Evolutionary conservation across 306 rosid genomes (phyloP).

Genomic region (Delonix regia): DNA sequence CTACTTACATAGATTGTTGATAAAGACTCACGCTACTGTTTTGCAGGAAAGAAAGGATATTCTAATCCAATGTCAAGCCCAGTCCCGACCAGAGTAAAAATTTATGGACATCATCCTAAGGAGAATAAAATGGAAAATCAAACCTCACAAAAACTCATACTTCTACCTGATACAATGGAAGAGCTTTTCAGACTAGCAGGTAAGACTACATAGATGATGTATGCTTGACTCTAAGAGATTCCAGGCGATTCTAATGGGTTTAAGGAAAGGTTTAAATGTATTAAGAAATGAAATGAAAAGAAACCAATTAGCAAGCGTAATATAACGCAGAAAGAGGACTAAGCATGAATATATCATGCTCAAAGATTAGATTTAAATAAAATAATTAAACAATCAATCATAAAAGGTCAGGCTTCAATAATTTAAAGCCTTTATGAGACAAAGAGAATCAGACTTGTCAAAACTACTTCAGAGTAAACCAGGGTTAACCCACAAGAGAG

Average conservation of each 20-base stretch:
- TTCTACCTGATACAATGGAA: slow-evolving; percentile 74
- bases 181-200: slow-evolving; percentile 74
- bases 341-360: neutral
- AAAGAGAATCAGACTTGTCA: neutral
- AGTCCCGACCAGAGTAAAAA: slow-evolving; percentile 58
- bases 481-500: neutral
- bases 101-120: slow-evolving; percentile 71
- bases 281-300: neutral
- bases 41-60: slow-evolving; percentile 48
- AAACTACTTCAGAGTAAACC: neutral
- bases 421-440: neutral
- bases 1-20: neutral
- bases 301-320: neutral
- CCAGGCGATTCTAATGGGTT: neutral
- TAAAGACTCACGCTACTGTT: slow-evolving; percentile 27
- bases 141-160: slow-evolving; percentile 57
- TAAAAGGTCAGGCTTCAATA: neutral
- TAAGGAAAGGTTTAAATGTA: neutral
- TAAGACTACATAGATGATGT: slow-evolving; percentile 42
- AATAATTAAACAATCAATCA: neutral
- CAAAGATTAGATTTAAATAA: neutral
- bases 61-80: slow-evolving; percentile 40
- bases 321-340: neutral
- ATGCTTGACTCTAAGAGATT: slow-evolving; percentile 29
- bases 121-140: slow-evolving; percentile 51